Percentiles rank a stretch among this genome's conserved stretches.
Evolutionary conservation across 371 early-diverging fungal species (phyloP).

Genomic region (Catenaria anguillulae): DNA sequence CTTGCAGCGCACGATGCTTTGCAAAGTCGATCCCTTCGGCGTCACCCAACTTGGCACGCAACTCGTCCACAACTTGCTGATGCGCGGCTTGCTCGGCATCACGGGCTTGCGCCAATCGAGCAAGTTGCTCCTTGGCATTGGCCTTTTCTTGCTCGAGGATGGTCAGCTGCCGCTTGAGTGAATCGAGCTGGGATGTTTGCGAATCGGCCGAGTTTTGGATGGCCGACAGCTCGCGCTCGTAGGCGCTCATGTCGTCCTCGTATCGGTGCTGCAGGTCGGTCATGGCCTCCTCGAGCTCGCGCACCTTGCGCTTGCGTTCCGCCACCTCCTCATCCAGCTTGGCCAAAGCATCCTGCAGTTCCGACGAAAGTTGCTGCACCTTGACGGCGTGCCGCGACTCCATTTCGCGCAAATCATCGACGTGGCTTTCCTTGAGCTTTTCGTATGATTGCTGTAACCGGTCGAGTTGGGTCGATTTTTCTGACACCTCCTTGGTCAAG

Average conservation of each 20-base stretch:
- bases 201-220: not conserved
- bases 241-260: not conserved
- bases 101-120: too few species aligned
- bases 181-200: not conserved
- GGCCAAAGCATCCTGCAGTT: slow-evolving; percentile 8
- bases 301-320: slow-evolving; percentile 8
- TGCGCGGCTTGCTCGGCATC: not conserved
- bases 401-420: slow-evolving; percentile 3
- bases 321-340: slow-evolving; percentile 10
- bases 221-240: not conserved
- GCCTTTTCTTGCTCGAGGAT: not conserved
- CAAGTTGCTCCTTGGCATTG: not conserved
- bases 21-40: not conserved
- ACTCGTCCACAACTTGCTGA: not conserved
- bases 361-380: slow-evolving; percentile 10
- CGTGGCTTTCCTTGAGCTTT: not conserved
- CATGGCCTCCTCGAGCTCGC: slow-evolving; percentile 12
- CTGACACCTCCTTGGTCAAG: slow-evolving; percentile 12
- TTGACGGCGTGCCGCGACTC: slow-evolving; percentile 11
- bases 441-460: slow-evolving; percentile 1
- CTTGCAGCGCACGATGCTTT: not conserved
- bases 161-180: not conserved
- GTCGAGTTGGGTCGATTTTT: not conserved
- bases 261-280: slow-evolving; percentile 4
- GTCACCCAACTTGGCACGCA: not conserved